Percentiles rank a stretch among this genome's conserved stretches.
These are phyloP conservation scores for Annona cherimola DNA, from an alignment of 164 flowering plant genomes.

Conservation along the genomic window DNA sequence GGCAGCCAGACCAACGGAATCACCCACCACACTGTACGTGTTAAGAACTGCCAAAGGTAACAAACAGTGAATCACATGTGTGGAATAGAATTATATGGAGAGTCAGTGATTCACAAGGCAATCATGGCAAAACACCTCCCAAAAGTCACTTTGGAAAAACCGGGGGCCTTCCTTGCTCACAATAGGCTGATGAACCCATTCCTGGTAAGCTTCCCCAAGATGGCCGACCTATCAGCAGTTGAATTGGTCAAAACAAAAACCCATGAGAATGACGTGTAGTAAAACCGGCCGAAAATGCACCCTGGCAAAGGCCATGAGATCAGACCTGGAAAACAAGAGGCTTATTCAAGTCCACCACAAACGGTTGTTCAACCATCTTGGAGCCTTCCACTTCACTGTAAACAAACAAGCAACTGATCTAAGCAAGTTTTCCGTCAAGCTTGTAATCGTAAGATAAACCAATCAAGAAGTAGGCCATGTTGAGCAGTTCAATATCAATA, in stretches of 20 bases:
- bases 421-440: neutral
- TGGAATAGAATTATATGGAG: neutral
- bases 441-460: neutral
- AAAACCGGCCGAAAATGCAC: neutral
- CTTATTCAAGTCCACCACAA: slow-evolving; percentile 79
- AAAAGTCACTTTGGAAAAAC: slow-evolving; percentile 68
- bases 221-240: slow-evolving; percentile 69
- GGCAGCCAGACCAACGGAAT: slow-evolving; percentile 77
- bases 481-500: neutral
- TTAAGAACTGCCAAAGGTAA: slow-evolving; percentile 50
- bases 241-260: neutral
- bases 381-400: neutral
- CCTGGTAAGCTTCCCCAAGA: slow-evolving; percentile 85
- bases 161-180: slow-evolving; percentile 85
- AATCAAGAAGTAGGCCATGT: neutral
- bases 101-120: neutral
- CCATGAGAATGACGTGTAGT: neutral
- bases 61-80: slow-evolving; percentile 6
- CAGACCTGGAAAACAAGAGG: slow-evolving; percentile 93
- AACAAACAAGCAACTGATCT: neutral
- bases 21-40: slow-evolving; percentile 79
- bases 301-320: neutral
- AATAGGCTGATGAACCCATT: slow-evolving; percentile 97
- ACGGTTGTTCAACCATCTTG: slow-evolving; percentile 69
- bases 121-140: slow-evolving; percentile 52